phyloP scores from a whole-genome alignment of 441 rosid species.

The Erodium texanum region DNA sequence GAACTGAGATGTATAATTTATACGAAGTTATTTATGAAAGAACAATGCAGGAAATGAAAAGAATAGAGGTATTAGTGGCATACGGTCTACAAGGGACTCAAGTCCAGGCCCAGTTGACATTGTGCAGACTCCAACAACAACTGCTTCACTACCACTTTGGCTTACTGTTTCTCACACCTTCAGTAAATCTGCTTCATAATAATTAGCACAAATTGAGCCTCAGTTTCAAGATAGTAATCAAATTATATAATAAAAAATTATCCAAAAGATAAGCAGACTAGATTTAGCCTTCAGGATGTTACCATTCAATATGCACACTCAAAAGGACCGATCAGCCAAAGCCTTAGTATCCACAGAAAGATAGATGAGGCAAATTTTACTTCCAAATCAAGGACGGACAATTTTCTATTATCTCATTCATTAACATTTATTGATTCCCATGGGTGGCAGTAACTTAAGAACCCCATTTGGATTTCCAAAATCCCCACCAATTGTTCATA shows the following conservation, averaged over 20 bases:
- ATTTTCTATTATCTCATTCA: too few relatives aligned
- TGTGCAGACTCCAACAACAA: slow-evolving; percentile 1
- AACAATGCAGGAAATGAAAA: background rate
- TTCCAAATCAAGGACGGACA: background rate
- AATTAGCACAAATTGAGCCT: background rate
- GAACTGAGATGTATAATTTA: too few relatives aligned
- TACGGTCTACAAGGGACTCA: slow-evolving; percentile 78
- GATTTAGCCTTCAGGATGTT: background rate
- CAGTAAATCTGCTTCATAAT: background rate
- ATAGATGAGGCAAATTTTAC: background rate
- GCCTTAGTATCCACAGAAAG: background rate
- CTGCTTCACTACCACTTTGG: background rate
- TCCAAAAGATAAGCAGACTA: too few relatives aligned
- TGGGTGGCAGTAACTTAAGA: background rate
- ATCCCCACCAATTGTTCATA: background rate
- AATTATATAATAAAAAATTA: background rate
- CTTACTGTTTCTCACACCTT: background rate
- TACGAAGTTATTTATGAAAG: background rate
- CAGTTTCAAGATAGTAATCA: background rate
- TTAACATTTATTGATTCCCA: background rate
- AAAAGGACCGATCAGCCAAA: background rate
- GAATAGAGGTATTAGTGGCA: slow-evolving; percentile 12
- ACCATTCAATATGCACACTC: background rate
- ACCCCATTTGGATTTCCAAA: background rate
- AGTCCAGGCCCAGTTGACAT: slow-evolving; percentile 72